Conservation (phyloP, 306 rosid species). For the Hippophae tibetana region DNA sequence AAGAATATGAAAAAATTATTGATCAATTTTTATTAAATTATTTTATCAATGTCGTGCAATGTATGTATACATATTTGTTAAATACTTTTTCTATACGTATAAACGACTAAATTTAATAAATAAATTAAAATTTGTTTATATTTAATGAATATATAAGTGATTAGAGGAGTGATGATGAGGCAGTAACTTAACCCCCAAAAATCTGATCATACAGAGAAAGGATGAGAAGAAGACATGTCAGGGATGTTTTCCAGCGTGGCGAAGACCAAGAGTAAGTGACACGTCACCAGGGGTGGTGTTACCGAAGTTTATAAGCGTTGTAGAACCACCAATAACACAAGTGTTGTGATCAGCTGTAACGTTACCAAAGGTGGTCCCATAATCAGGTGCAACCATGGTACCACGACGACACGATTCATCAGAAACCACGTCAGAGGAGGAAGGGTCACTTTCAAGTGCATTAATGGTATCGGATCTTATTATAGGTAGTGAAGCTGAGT, state of each 20-base stretch:
- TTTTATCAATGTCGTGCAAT: no score
- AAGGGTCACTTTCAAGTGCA: slow-evolving; percentile 62
- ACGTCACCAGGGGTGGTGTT: slow-evolving; percentile 72
- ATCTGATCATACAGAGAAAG: no score
- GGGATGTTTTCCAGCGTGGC: slow-evolving; percentile 83
- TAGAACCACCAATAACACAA: slow-evolving; percentile 38
- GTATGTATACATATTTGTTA: no score
- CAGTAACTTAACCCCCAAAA: no score
- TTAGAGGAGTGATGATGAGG: no score
- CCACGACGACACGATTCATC: slow-evolving; percentile 63
- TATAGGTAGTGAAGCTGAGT: slow-evolving; percentile 19
- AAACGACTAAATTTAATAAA: no score
- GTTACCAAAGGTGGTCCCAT: slow-evolving; percentile 49
- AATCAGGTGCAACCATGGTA: slow-evolving; percentile 38
- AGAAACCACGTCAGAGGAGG: slow-evolving; percentile 25
- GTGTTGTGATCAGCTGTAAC: not conserved
- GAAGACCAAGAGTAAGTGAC: slow-evolving; percentile 94
- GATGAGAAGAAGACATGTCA: no score
- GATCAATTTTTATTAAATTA: no score
- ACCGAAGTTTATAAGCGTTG: slow-evolving; percentile 65
- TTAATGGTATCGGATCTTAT: slow-evolving; percentile 40
- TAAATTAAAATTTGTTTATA: no score
- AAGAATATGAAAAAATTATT: no score
- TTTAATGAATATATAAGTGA: no score
- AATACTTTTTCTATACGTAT: no score